Conservation (phyloP, 495 filamentous ascomycete species). For the Talaromyces ruber region DNA sequence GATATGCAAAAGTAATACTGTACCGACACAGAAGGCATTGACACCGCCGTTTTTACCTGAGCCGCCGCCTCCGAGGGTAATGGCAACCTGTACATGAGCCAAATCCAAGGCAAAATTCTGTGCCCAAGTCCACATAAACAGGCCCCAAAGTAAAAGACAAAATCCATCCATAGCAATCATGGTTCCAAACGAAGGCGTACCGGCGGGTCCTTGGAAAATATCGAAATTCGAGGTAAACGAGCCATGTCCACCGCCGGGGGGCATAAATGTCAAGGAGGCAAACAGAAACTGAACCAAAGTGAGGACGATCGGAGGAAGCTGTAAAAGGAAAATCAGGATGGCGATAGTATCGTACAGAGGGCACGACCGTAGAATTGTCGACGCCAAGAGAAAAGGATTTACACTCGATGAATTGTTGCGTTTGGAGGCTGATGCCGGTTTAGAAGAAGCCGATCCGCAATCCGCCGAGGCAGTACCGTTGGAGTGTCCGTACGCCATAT, state of each 20-base stretch:
- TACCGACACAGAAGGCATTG: conserved; percentile 64
- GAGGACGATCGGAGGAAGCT: conserved; percentile 85
- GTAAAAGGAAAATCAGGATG: conserved; percentile 94
- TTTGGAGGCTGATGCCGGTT: conserved; percentile 38
- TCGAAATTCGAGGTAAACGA: conserved; percentile 57
- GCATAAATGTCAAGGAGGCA: conserved; percentile 87
- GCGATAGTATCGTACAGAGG: conserved; percentile 94
- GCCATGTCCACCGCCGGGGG: conserved; percentile 47
- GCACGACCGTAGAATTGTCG: conserved; percentile 83
- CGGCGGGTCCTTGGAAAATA: conserved; percentile 63
- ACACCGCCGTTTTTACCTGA: conserved; percentile 67
- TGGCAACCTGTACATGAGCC: conserved; percentile 92
- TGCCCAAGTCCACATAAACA: conserved; percentile 81
- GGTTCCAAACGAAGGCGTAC: conserved; percentile 68
- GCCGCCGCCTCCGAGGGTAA: conserved; percentile 82
- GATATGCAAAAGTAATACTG: conserved; percentile 63
- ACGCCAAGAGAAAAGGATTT: conserved; percentile 61
- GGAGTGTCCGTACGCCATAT: conserved; percentile 30
- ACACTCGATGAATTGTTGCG: conserved; percentile 49
- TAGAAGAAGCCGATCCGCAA: conserved; percentile 29
- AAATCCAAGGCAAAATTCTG: conserved; percentile 87
- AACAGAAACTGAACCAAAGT: conserved; percentile 90
- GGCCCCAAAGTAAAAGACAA: conserved; percentile 69
- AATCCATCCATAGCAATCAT: conserved; percentile 75
- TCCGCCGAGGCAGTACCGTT: conserved; percentile 29